Conservation (phyloP, 192 early-diverging fungal species). For the Oehlia diaphana region DNA sequence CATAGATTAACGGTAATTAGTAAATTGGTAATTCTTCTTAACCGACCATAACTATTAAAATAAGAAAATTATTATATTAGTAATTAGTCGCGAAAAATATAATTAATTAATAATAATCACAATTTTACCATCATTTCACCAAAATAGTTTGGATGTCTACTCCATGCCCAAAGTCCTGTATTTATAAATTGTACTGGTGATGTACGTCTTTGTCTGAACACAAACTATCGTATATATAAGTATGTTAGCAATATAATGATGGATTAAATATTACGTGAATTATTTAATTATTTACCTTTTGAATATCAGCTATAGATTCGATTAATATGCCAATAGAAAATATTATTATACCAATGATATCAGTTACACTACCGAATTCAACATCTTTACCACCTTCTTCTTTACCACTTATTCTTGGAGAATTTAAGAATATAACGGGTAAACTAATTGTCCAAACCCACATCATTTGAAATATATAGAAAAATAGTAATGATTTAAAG, state of each 20-base stretch:
- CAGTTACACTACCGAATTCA: slow-evolving; percentile 18
- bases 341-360: slow-evolving; percentile 22
- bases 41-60: background rate
- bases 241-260: background rate
- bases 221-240: background rate
- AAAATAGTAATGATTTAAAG: slow-evolving; percentile 6
- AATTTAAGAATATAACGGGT: slow-evolving; percentile 27
- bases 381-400: background rate
- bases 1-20: background rate
- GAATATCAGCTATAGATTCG: slow-evolving; percentile 17
- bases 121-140: slow-evolving; percentile 30
- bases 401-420: slow-evolving; percentile 15
- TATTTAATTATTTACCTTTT: slow-evolving; percentile 2
- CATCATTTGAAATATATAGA: slow-evolving; percentile 29
- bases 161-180: slow-evolving; percentile 27
- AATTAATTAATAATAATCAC: background rate
- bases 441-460: slow-evolving; percentile 31
- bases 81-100: background rate
- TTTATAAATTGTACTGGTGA: slow-evolving; percentile 21
- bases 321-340: slow-evolving; percentile 20
- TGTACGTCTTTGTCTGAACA: slow-evolving; percentile 10
- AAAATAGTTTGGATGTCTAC: slow-evolving; percentile 33
- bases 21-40: background rate
- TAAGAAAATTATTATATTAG: background rate
- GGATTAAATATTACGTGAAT: background rate